Conservation (phyloP, 2,329 filamentous ascomycete species). For the Botrytis paeoniae region DNA sequence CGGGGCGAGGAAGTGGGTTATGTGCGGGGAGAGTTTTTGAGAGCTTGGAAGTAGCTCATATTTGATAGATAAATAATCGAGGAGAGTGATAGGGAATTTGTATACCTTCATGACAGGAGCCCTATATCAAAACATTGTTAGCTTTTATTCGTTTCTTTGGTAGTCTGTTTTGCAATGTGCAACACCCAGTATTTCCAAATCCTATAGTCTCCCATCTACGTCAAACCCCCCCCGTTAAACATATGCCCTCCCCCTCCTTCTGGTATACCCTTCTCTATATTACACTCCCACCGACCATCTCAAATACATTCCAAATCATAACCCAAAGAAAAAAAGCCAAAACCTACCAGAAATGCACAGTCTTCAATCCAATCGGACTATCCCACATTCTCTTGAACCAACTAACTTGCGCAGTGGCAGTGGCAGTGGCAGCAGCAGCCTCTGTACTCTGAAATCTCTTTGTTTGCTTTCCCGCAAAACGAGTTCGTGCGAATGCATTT, state of each 20-base stretch:
- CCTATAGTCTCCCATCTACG: background rate
- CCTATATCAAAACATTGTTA: constrained; percentile 47
- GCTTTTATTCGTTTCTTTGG: background rate
- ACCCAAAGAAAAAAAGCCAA: background rate
- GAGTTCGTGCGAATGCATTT: constrained; percentile 19
- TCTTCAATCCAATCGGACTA: constrained; percentile 79
- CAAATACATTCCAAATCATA: background rate
- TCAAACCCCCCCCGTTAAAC: background rate
- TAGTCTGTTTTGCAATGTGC: background rate
- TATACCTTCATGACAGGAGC: constrained; percentile 86
- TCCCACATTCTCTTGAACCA: constrained; percentile 81
- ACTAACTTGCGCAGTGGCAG: constrained; percentile 41
- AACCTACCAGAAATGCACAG: constrained; percentile 92
- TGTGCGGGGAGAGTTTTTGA: background rate
- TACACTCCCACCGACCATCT: no score
- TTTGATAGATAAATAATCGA: background rate
- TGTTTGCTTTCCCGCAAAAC: constrained; percentile 33
- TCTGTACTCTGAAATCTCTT: constrained; percentile 63
- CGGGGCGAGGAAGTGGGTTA: background rate
- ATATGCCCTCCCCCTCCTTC: background rate
- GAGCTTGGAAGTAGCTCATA: background rate
- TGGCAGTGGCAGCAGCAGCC: constrained; percentile 50
- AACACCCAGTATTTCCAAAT: background rate
- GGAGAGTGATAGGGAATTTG: background rate
- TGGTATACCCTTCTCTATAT: no score